Conservation (phyloP, 257 asterid species). For the Solanum sparsipilum region DNA sequence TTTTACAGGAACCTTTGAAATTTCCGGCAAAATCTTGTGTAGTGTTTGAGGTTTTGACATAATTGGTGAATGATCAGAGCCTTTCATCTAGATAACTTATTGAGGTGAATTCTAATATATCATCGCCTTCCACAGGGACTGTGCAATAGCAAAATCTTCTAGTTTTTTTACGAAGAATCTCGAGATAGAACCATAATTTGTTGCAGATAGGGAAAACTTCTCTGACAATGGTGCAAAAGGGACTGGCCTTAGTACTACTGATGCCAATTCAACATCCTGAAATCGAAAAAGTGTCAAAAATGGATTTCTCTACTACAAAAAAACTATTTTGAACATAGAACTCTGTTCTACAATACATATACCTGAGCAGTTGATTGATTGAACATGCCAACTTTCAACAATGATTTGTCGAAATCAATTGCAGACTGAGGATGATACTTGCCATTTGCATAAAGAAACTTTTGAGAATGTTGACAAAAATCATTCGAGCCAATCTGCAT, state of each 20-base stretch:
- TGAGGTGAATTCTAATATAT: conserved; percentile 22
- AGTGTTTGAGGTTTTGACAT: conserved; percentile 28
- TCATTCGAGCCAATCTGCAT: conserved; percentile 21
- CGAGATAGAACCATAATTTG: conserved; percentile 31
- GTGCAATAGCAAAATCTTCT: conserved; percentile 27
- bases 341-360: neutral
- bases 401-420: conserved; percentile 32
- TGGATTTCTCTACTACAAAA: neutral
- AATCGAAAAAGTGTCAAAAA: neutral
- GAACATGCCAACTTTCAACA: conserved; percentile 27
- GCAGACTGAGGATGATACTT: conserved; percentile 34
- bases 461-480: conserved; percentile 30
- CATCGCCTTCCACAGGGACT: conserved; percentile 31
- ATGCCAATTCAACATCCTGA: conserved; percentile 41
- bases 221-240: conserved; percentile 35
- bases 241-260: conserved; percentile 31
- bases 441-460: conserved; percentile 38
- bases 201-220: conserved; percentile 23
- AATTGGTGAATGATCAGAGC: conserved; percentile 47
- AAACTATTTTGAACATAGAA: neutral
- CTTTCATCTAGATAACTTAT: neutral
- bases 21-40: neutral
- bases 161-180: conserved; percentile 31
- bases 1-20: too few species aligned
- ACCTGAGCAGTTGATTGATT: conserved; percentile 37